Conservation (phyloP, 257 asterid species). For the Phtheirospermum japonicum region DNA sequence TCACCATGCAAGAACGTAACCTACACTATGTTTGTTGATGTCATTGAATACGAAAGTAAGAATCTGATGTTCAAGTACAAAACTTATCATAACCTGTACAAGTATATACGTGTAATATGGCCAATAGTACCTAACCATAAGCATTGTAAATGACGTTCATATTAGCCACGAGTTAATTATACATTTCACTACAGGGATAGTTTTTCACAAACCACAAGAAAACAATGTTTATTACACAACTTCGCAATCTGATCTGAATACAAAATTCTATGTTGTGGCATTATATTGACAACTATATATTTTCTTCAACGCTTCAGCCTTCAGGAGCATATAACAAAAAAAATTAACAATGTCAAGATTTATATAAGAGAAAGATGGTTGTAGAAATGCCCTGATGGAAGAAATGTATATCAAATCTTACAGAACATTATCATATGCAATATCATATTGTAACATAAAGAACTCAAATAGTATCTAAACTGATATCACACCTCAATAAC, state of each 20-base stretch:
- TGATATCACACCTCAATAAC: neutral
- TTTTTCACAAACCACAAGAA: neutral
- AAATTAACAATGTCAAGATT: too few species aligned
- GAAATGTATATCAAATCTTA: too few species aligned
- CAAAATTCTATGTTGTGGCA: neutral
- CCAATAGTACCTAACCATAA: neutral
- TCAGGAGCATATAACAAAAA: too few species aligned
- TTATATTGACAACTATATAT: neutral
- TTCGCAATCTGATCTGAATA: neutral
- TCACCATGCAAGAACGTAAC: neutral
- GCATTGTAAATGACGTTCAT: neutral
- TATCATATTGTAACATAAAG: neutral
- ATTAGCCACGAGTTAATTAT: neutral
- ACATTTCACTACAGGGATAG: neutral
- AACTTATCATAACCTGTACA: slow-evolving; percentile 6
- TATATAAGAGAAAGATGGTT: too few species aligned
- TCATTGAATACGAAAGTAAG: neutral
- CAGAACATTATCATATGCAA: too few species aligned
- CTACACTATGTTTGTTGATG: too few species aligned
- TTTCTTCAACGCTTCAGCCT: neutral
- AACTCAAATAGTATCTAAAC: too few species aligned
- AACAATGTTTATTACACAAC: neutral
- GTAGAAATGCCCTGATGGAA: too few species aligned
- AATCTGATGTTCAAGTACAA: too few species aligned
- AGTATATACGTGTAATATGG: neutral